Evolutionary conservation across 805 yeast species (phyloP).

Genomic region (Suhomyces canberraensis): DNA sequence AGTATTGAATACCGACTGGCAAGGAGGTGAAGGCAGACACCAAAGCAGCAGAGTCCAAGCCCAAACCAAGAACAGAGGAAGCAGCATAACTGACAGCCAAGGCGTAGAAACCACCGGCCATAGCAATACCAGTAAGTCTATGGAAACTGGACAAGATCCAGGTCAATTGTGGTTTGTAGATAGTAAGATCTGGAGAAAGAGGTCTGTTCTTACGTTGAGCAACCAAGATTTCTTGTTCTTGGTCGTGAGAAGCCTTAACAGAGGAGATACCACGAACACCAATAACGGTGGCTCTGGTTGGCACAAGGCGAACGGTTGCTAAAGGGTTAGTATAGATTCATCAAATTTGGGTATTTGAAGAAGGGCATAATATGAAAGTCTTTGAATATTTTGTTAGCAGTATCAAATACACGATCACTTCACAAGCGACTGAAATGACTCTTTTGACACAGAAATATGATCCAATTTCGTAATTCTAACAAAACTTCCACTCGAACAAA

Average conservation of each 20-base stretch:
- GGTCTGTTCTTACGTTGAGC: constrained; percentile 89
- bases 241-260: constrained; percentile 50
- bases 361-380: no score
- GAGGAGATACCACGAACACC: constrained; percentile 21
- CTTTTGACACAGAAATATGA: no score
- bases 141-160: constrained; percentile 77
- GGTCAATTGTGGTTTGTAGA: constrained; percentile 90
- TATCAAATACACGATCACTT: no score
- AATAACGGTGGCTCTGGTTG: constrained; percentile 2
- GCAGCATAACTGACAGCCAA: constrained; percentile 75
- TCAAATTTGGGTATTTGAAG: no score
- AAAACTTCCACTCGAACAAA: no score
- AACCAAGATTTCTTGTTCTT: constrained; percentile 66
- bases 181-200: constrained; percentile 81
- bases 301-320: constrained; percentile 4
- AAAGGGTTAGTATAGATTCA: neutral
- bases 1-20: constrained; percentile 60
- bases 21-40: constrained; percentile 57
- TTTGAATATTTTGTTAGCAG: no score
- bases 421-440: no score
- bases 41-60: constrained; percentile 54
- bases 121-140: constrained; percentile 81
- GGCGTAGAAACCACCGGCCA: constrained; percentile 77
- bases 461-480: no score
- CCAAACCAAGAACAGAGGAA: constrained; percentile 52